These are phyloP conservation scores for Choanephora cucurbitarum DNA, from an alignment of 371 early-diverging fungal genomes.

Conservation along the genomic window DNA sequence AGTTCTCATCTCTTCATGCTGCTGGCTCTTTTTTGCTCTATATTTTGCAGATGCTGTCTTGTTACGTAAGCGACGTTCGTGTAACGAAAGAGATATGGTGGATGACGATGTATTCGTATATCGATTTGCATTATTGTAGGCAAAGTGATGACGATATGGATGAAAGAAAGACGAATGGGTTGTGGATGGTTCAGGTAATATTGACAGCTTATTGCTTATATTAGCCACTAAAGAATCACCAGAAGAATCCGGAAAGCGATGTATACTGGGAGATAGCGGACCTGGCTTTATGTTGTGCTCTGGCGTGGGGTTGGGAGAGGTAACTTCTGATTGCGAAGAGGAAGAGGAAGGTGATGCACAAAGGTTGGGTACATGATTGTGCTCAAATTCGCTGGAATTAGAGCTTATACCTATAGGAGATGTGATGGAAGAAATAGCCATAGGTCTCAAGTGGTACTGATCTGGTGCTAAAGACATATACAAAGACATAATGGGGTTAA, in stretches of 20 bases:
- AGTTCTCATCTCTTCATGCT: conserved; percentile 60
- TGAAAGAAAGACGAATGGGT: neutral
- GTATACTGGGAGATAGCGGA: conserved; percentile 4
- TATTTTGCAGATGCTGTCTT: conserved; percentile 70
- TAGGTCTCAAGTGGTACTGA: conserved; percentile 30
- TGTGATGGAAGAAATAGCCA: conserved; percentile 47
- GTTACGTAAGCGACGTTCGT: conserved; percentile 61
- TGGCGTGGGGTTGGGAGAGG: conserved; percentile 3
- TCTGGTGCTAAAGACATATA: conserved; percentile 9
- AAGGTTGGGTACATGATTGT: neutral
- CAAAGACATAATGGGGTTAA: conserved; percentile 11
- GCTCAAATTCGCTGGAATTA: too few species aligned
- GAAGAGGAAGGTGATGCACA: conserved; percentile 16
- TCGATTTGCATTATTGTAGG: neutral
- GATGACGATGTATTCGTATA: neutral
- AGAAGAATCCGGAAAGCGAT: conserved; percentile 8
- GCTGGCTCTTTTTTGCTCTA: conserved; percentile 64
- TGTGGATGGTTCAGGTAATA: neutral
- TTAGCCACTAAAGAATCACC: neutral
- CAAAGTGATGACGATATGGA: neutral
- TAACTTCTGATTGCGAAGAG: conserved; percentile 5
- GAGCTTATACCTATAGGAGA: conserved; percentile 14
- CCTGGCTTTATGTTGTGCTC: neutral
- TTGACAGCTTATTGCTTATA: neutral
- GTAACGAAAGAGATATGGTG: conserved; percentile 42